These are phyloP conservation scores for Skeletonema marinoi DNA, from an alignment of 108 stramenopile genomes.

Conservation along the genomic window DNA sequence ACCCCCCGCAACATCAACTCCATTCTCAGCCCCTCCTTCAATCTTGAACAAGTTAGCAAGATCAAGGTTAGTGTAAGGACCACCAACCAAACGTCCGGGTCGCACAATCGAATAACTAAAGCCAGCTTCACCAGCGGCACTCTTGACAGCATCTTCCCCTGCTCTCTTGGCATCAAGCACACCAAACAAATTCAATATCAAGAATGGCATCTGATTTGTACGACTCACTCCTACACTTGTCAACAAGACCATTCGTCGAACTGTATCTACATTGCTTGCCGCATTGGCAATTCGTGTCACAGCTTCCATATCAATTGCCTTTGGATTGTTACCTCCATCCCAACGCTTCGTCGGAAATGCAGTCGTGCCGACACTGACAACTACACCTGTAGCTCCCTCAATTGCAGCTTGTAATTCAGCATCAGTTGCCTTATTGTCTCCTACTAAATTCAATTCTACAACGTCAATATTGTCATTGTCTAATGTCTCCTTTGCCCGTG, in stretches of 20 bases:
- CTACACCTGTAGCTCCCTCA: conserved; percentile 33
- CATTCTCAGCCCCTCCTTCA: conserved; percentile 58
- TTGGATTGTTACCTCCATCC: conserved; percentile 64
- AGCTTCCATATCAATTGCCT: conserved; percentile 59
- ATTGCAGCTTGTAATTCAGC: conserved; percentile 19
- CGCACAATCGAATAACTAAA: conserved; percentile 48
- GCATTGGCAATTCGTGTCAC: conserved; percentile 46
- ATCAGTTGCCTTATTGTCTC: conserved; percentile 33
- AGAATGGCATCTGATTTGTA: conserved; percentile 51
- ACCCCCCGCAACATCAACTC: conserved; percentile 58
- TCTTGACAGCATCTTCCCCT: conserved; percentile 48
- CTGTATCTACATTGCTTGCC: conserved; percentile 3
- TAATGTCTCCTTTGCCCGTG: conserved; percentile 27
- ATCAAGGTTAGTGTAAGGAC: conserved; percentile 54
- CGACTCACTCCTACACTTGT: conserved; percentile 49
- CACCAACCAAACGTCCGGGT: conserved; percentile 52
- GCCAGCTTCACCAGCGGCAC: conserved; percentile 16
- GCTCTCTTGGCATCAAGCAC: conserved; percentile 53
- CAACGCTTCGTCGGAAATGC: conserved; percentile 53
- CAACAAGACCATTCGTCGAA: conserved; percentile 31
- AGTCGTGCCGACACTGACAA: conserved; percentile 52
- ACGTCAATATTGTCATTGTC: conserved; percentile 10
- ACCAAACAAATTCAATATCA: conserved; percentile 54
- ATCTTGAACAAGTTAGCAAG: conserved; percentile 46
- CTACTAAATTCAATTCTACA: conserved; percentile 34